Evolutionary conservation across 805 yeast genomes (phyloP).

Genomic region (Lipomyces oligophaga): DNA sequence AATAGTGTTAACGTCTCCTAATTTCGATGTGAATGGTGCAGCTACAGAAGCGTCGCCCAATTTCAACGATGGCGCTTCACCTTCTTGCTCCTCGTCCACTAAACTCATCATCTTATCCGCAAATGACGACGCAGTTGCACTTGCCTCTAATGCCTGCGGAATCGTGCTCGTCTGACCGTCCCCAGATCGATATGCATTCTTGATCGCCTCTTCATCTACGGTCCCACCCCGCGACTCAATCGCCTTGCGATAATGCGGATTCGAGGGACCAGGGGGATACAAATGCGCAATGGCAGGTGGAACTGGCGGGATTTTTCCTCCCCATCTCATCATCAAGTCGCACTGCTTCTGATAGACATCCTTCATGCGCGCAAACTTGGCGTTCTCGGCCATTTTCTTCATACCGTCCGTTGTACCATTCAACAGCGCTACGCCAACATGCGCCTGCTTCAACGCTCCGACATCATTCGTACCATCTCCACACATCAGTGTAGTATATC

Average conservation of each 20-base stretch:
- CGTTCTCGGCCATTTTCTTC: conserved; percentile 80
- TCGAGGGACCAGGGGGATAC: conserved; percentile 91
- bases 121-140: conserved; percentile 44
- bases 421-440: conserved; percentile 94
- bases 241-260: conserved; percentile 83
- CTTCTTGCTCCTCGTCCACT: conserved; percentile 56
- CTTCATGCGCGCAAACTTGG: conserved; percentile 59
- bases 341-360: conserved; percentile 80
- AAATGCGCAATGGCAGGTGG: conserved; percentile 88
- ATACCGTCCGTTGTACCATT: conserved; percentile 95
- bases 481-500: conserved; percentile 94
- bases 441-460: conserved; percentile 98
- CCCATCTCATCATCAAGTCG: conserved; percentile 74
- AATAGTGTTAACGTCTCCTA: conserved; percentile 87
- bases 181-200: conserved; percentile 40
- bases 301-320: conserved; percentile 62
- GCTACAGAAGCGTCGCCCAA: conserved; percentile 99
- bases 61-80: conserved; percentile 87
- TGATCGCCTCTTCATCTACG: conserved; percentile 58
- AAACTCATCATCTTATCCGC: conserved; percentile 64
- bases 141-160: conserved; percentile 26
- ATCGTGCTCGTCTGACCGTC: conserved; percentile 4
- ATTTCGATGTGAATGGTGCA: conserved; percentile 95
- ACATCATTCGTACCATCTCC: conserved; percentile 99
- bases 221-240: conserved; percentile 78